These are phyloP conservation scores for Phenoliferia sp. DNA, from an alignment of 1,284 basidiomycete genomes.

Conservation along the genomic window DNA sequence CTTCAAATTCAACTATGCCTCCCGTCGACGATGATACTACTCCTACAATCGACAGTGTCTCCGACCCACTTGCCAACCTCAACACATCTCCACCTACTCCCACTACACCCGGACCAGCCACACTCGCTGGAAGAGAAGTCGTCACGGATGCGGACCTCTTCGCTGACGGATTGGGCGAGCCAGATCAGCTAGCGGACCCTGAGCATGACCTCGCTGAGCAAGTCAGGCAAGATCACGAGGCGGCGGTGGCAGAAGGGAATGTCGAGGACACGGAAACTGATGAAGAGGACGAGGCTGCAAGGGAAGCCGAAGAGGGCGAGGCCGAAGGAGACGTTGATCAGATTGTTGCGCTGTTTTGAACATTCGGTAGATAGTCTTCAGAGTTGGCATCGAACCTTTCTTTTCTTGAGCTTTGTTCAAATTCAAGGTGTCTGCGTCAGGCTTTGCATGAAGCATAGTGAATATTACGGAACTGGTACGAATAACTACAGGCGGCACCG, in stretches of 20 bases:
- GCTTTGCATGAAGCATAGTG: too few relatives aligned
- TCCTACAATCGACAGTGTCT: too few relatives aligned
- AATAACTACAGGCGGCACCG: too few relatives aligned
- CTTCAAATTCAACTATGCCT: neutral
- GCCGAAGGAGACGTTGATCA: slow-evolving; percentile 3
- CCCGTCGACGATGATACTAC: neutral
- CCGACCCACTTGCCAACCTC: too few relatives aligned
- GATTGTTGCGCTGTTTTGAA: slow-evolving; percentile 12
- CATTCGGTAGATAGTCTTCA: too few relatives aligned
- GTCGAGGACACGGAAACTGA: slow-evolving; percentile 3
- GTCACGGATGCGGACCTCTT: slow-evolving; percentile 22
- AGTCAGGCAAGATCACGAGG: too few relatives aligned
- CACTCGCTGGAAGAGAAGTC: neutral
- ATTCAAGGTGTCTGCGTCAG: too few relatives aligned
- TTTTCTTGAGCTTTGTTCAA: too few relatives aligned
- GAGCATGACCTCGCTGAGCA: neutral
- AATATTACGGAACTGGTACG: too few relatives aligned
- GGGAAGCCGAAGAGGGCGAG: neutral
- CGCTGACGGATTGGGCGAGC: slow-evolving; percentile 11
- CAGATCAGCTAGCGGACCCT: neutral
- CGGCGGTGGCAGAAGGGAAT: neutral
- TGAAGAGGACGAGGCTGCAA: slow-evolving; percentile 5
- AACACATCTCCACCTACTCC: neutral
- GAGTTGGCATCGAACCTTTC: too few relatives aligned
- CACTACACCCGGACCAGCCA: neutral